Evolutionary conservation across 176 grass and related monocot genomes (phyloP), one percentile per base, ranked within the genome.

Genomic region (Avena insularis): DNA sequence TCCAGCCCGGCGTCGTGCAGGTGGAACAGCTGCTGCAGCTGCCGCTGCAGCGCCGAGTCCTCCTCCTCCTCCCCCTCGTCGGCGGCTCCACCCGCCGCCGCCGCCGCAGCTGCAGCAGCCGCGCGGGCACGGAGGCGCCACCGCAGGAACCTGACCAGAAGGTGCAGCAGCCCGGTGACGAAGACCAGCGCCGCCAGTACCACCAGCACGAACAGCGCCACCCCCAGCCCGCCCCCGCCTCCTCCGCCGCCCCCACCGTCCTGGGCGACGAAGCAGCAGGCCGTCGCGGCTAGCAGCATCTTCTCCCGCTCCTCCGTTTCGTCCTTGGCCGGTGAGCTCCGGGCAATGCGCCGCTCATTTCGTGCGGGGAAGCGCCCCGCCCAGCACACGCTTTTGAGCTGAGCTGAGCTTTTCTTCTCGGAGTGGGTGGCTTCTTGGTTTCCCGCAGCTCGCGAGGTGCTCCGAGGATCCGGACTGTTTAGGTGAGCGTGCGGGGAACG

Each of bases 1-100:
- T 98, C 95, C 29, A 98, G 90, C 82, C 95, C 95, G 9, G 93
- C 74, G 66, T 98, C 95, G 64, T 98, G 95, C 54, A 95, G 89
- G 73, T 95, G 91, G 82, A 98, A 95, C 61, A 98, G 89, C 86
- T 98, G 95, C 90, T 93, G 95, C 12, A 98, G 90, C 77, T 95
- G 95, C 72, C 95, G 21, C 79, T 98, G 95, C 81, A 98, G 60
- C 49, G 86, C 81, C 1, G 85, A 79, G 48, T 83, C 85, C 36
- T 73, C 85, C 57, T 4, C 87, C 1, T 77, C 91, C 0, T 80
- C 3, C 16, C 59, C 79, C 8, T 79, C 33, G 8, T 60, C 50
- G 3, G 1, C 53, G 9, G 7, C 43, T 0, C 63, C 83, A 5
- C 0, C 71, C 10, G 45, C 84, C 53, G 68, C 71, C 10, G 45